Evolutionary conservation across 805 yeast genomes (phyloP).

Genomic region (Sugiyamaella lignohabitans): DNA sequence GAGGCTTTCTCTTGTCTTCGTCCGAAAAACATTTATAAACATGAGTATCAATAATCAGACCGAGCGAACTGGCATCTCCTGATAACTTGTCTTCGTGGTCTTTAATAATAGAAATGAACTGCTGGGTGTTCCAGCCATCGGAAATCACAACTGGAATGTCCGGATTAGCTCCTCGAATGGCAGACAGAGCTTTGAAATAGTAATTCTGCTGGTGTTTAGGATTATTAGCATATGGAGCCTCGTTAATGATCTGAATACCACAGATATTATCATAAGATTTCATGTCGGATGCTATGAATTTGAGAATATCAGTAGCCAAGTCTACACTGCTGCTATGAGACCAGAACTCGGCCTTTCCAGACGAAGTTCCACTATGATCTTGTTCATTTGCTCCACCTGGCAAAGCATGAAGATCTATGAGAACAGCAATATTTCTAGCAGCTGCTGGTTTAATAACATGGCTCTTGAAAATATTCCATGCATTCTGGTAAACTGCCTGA

Average conservation of each 20-base stretch:
- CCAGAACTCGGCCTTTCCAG: conserved; percentile 65
- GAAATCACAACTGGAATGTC: conserved; percentile 70
- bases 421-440: conserved; percentile 56
- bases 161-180: conserved; percentile 50
- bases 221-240: conserved; percentile 56
- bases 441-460: conserved; percentile 54
- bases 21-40: conserved; percentile 82
- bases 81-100: conserved; percentile 26
- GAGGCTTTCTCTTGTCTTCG: conserved; percentile 57
- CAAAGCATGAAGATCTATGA: conserved; percentile 81
- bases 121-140: conserved; percentile 90
- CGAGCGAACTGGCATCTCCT: conserved; percentile 33
- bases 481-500: conserved; percentile 53
- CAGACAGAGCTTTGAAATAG: conserved; percentile 56
- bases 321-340: conserved; percentile 30
- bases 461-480: conserved; percentile 61
- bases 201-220: conserved; percentile 43
- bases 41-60: conserved; percentile 77
- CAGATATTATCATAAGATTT: conserved; percentile 56
- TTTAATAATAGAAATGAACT: conserved; percentile 65
- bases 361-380: conserved; percentile 71
- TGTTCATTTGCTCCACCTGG: conserved; percentile 91
- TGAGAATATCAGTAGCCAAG: conserved; percentile 45
- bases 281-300: conserved; percentile 59
- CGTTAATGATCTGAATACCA: conserved; percentile 83